phyloP scores from a whole-genome alignment of 2,329 filamentous ascomycete species.

The Botryotinia globosa region DNA sequence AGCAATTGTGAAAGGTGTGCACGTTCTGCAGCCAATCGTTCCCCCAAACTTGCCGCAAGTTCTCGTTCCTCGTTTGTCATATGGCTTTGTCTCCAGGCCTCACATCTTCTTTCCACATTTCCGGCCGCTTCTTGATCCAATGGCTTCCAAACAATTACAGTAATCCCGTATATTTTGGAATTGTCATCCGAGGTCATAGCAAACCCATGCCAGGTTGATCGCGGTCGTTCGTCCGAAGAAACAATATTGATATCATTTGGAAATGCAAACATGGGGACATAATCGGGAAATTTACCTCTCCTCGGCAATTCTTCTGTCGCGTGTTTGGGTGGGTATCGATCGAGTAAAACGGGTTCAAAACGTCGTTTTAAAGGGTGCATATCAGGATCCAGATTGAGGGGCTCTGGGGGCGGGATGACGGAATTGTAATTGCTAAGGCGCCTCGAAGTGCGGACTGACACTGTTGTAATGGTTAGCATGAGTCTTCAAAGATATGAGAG shows the following conservation, averaged over 20 bases:
- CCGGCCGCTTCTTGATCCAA: slow-evolving; percentile 78
- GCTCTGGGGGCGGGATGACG: slow-evolving; percentile 90
- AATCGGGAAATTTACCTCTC: slow-evolving; percentile 88
- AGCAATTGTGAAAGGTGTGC: slow-evolving; percentile 87
- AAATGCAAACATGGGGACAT: slow-evolving; percentile 60
- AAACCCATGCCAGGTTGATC: slow-evolving; percentile 98
- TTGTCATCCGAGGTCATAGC: slow-evolving; percentile 95
- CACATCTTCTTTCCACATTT: slow-evolving; percentile 77
- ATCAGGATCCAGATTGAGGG: slow-evolving; percentile 80
- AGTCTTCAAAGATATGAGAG: neutral
- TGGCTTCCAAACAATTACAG: slow-evolving; percentile 89
- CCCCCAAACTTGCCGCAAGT: slow-evolving; percentile 84
- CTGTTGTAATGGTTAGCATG: slow-evolving; percentile 40
- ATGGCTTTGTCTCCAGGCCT: slow-evolving; percentile 78
- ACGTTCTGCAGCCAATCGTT: slow-evolving; percentile 80
- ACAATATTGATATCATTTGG: slow-evolving; percentile 23
- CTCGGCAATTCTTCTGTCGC: slow-evolving; percentile 76
- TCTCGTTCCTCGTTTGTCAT: slow-evolving; percentile 92
- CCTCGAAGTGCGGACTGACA: slow-evolving; percentile 76
- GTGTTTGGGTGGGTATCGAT: slow-evolving; percentile 84
- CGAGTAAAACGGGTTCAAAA: slow-evolving; percentile 94
- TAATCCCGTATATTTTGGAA: slow-evolving; percentile 87
- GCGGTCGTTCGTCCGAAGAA: slow-evolving; percentile 53
- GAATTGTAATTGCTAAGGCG: slow-evolving; percentile 97
- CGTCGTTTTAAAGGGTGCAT: slow-evolving; percentile 94